Evolutionary conservation across 2,329 filamentous ascomycete species (phyloP).

Genomic region (Beauveria australis): DNA sequence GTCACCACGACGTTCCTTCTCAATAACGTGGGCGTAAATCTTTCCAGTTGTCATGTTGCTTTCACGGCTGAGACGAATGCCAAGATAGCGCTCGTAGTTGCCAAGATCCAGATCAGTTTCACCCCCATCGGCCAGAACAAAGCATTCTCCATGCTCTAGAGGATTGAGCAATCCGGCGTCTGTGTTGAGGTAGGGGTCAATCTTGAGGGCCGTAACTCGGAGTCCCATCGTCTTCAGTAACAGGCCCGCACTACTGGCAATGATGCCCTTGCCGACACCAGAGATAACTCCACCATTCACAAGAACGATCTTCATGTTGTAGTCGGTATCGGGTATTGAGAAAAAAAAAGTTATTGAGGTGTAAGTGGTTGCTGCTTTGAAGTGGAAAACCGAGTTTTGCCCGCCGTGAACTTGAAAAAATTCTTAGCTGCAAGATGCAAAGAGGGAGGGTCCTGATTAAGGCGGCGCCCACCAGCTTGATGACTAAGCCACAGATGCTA

Average conservation of each 20-base stretch:
- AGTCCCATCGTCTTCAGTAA: constrained; percentile 22
- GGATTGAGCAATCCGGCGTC: constrained; percentile 22
- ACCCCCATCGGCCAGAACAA: constrained; percentile 77
- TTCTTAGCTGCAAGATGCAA: too few species aligned
- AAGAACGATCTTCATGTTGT: too few species aligned
- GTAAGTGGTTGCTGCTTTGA: too few species aligned
- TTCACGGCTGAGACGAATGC: constrained; percentile 71
- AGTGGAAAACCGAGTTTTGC: too few species aligned
- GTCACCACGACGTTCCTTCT: constrained; percentile 57
- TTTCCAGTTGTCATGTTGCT: constrained; percentile 98
- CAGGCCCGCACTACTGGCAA: constrained; percentile 46
- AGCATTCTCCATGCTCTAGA: constrained; percentile 74
- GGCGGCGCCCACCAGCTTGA: too few species aligned
- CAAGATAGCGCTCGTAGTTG: constrained; percentile 44
- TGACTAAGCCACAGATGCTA: too few species aligned
- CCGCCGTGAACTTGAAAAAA: too few species aligned
- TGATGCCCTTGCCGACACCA: too few species aligned
- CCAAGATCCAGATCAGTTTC: constrained; percentile 47
- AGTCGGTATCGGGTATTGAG: too few species aligned
- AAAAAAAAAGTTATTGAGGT: too few species aligned
- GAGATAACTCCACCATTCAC: too few species aligned
- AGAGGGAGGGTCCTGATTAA: too few species aligned
- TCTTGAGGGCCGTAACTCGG: constrained; percentile 32
- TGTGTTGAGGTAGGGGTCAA: constrained; percentile 42
- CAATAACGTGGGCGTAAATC: constrained; percentile 83